phyloP scores from a whole-genome alignment of 2,329 filamentous ascomycete species.

The Fusarium nisikadoi region DNA sequence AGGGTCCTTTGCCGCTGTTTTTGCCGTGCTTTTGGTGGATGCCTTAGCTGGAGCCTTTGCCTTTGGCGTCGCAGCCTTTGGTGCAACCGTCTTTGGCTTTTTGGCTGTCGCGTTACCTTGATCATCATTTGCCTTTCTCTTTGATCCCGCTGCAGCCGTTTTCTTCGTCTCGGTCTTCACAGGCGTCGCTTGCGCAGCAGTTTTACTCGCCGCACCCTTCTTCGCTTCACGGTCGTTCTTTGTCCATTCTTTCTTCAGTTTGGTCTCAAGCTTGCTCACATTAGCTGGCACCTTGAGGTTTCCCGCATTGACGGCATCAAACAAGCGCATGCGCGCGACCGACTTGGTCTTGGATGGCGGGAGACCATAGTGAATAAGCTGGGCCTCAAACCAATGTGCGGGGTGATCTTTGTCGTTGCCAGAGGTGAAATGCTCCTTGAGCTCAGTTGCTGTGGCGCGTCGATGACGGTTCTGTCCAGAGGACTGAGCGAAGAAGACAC shows the following conservation, averaged over 20 bases:
- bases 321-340: constrained; percentile 66
- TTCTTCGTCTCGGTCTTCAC: not conserved
- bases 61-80: not conserved
- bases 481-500: constrained; percentile 57
- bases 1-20: constrained; percentile 1
- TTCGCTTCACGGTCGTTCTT: constrained; percentile 62
- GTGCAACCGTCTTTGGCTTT: constrained; percentile 1
- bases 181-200: not conserved
- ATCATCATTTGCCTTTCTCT: constrained; percentile 44
- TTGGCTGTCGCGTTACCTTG: constrained; percentile 4
- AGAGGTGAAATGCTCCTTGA: constrained; percentile 57
- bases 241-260: constrained; percentile 68
- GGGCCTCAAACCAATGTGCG: constrained; percentile 71
- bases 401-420: constrained; percentile 59
- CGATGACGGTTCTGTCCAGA: constrained; percentile 57
- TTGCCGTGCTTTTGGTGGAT: constrained; percentile 4
- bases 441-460: constrained; percentile 56
- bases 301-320: constrained; percentile 64
- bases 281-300: constrained; percentile 60
- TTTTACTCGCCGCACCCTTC: constrained; percentile 41
- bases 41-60: not conserved
- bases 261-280: constrained; percentile 61
- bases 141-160: constrained; percentile 30
- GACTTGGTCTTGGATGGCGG: constrained; percentile 66
- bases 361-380: constrained; percentile 71